Base-by-base conservation (phyloP, 352 stramenopile species). In the Pythium guiyangense region DNA sequence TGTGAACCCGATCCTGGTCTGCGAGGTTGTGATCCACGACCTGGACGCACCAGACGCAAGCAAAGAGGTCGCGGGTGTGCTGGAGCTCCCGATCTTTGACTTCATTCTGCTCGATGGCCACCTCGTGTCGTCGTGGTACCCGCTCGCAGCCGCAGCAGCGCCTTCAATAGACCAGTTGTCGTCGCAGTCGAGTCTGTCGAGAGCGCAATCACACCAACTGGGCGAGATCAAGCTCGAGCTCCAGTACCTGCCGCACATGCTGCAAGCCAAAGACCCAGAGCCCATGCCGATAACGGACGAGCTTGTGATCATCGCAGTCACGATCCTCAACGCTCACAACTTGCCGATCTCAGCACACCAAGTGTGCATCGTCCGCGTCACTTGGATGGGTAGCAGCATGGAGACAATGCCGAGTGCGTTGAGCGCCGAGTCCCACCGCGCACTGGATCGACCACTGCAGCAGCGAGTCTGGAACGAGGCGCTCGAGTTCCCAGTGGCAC, bases 51-150 rank as follows among this genome's bases (percentile, higher is more conserved):
- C 20, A 3, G 20, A 6, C 10, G 22, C 4, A 22, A 35, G 27
- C 8, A 8, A 49, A 3, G 20, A 59, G 8, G 29, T 49, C 2
- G 3, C 74, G 2, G 73, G 65, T 2, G 61, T 64, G 29, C 51
- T 79, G 29, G 69, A 79, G 22, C 49, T 81, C 25, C 74, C 71
- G 8, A 53, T 84, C 12, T 80, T 84, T 37, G 71, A 79, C 46
- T 81, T 75, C 37, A 60, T 84, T 8, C 42, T 84, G 6, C 55
- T 70, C 26, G 70, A 77, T 34, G 74, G 74, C 10, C 74, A 81
- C 22, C 46, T 84, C 40, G 47, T 47, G 10, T 61, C 57, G 0
- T 62, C 56, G 12, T 79, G 70, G 71, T 79, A 84, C 39, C 49
- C 25, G 6, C 29, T 66, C 0, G 26, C 43, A 12, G 18, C 27